Percentiles rank a stretch among this genome's conserved stretches.
Evolutionary conservation across 805 yeast genomes (phyloP).

Genomic region (Diddensiella santjacobensis): DNA sequence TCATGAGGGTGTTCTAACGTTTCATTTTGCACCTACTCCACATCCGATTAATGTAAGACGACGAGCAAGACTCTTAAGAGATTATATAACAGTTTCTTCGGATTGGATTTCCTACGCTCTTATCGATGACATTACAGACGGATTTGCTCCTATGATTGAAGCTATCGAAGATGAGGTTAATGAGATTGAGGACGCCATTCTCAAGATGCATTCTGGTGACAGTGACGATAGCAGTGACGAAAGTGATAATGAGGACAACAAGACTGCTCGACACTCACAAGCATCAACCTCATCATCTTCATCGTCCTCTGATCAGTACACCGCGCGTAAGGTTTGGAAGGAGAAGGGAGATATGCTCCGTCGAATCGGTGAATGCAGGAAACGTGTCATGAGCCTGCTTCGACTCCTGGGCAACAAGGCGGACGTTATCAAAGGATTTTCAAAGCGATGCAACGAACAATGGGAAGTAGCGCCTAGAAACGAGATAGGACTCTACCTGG

Average conservation of each 20-base stretch:
- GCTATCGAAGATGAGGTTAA: constrained; percentile 93
- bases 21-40: constrained; percentile 92
- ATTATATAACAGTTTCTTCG: constrained; percentile 82
- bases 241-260: constrained; percentile 19
- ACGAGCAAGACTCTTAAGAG: constrained; percentile 81
- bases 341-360: constrained; percentile 92
- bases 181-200: constrained; percentile 87
- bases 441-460: constrained; percentile 83
- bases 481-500: constrained; percentile 90
- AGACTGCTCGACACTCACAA: background rate
- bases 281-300: constrained; percentile 26
- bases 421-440: constrained; percentile 94
- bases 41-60: constrained; percentile 95
- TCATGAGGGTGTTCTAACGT: constrained; percentile 84
- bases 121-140: constrained; percentile 95
- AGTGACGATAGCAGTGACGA: constrained; percentile 36
- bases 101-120: constrained; percentile 98
- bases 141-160: constrained; percentile 94
- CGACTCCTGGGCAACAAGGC: constrained; percentile 88
- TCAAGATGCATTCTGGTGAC: constrained; percentile 75
- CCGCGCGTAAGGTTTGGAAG: constrained; percentile 68
- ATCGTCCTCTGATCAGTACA: constrained; percentile 32
- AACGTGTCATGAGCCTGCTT: constrained; percentile 85
- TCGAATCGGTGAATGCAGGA: constrained; percentile 92
- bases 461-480: constrained; percentile 75